Conservation (phyloP, 139 green algal species). For the Chlamydomonas incerta region DNA sequence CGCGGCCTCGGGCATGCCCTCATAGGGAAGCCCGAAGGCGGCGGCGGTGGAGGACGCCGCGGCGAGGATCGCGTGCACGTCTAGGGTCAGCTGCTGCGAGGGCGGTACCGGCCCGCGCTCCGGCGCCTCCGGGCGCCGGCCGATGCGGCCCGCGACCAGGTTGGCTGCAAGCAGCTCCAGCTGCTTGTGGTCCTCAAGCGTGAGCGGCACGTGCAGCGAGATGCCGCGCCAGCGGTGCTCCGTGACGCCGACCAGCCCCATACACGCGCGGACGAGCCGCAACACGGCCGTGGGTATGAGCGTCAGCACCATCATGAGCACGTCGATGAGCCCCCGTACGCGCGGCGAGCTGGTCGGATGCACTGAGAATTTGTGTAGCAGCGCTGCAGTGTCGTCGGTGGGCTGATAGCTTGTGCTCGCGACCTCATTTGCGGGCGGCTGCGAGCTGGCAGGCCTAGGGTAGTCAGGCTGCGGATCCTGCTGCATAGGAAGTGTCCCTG, state of each 20-base stretch:
- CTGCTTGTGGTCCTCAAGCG: conserved; percentile 29
- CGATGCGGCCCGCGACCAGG: conserved; percentile 6
- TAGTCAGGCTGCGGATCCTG: background rate
- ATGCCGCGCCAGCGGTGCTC: conserved; percentile 55
- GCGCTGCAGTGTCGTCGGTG: background rate
- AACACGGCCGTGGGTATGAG: conserved; percentile 14
- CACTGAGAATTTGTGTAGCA: conserved; percentile 27
- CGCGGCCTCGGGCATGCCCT: conserved; percentile 17
- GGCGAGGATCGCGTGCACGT: conserved; percentile 19
- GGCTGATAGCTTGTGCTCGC: background rate
- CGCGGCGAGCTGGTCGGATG: conserved; percentile 9
- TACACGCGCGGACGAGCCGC: conserved; percentile 9
- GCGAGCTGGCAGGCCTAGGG: background rate
- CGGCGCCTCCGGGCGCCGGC: conserved; percentile 8
- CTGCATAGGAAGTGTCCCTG: no score
- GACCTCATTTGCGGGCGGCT: background rate
- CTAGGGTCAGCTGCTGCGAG: conserved; percentile 19
- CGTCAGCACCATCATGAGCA: background rate
- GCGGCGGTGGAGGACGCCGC: conserved; percentile 12
- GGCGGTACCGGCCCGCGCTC: conserved; percentile 13
- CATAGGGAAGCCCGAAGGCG: conserved; percentile 31
- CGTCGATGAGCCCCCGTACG: conserved; percentile 10
- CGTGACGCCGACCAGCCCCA: conserved; percentile 40
- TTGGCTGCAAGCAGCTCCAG: background rate
- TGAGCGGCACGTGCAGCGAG: conserved; percentile 30